These are phyloP conservation scores for Diutina rugosa DNA, from an alignment of 1,139 yeast genomes.

Conservation along the genomic window DNA sequence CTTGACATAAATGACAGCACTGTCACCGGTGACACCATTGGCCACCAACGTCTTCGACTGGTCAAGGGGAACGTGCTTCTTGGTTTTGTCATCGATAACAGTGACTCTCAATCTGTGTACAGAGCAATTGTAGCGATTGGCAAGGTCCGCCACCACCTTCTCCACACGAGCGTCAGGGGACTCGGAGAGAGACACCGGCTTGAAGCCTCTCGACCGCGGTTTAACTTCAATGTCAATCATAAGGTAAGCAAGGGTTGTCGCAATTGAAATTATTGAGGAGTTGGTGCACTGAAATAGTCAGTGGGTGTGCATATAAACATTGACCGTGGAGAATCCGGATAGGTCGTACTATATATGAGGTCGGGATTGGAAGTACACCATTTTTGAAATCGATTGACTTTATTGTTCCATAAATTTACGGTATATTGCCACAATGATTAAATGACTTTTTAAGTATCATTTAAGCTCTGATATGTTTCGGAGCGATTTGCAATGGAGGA, in stretches of 20 bases:
- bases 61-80: slow-evolving; percentile 20
- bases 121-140: not conserved
- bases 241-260: not conserved
- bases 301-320: not conserved
- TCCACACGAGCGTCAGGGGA: not conserved
- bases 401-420: too few relatives aligned
- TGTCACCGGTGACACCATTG: slow-evolving; percentile 11
- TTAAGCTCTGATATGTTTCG: not conserved
- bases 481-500: not conserved
- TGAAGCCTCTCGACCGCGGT: not conserved
- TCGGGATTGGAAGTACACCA: too few relatives aligned
- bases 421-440: too few relatives aligned
- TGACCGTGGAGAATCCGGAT: not conserved
- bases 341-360: not conserved
- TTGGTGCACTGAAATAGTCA: not conserved
- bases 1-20: slow-evolving; percentile 41
- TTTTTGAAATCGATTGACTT: not conserved
- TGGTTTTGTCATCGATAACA: slow-evolving; percentile 11
- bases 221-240: not conserved
- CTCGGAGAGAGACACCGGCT: not conserved
- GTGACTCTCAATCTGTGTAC: not conserved
- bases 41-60: slow-evolving; percentile 18
- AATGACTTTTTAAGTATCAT: not conserved
- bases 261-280: not conserved
- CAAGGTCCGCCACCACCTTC: not conserved